Conservation (phyloP, 1,284 basidiomycete species). For the Volvariella surrecta region DNA sequence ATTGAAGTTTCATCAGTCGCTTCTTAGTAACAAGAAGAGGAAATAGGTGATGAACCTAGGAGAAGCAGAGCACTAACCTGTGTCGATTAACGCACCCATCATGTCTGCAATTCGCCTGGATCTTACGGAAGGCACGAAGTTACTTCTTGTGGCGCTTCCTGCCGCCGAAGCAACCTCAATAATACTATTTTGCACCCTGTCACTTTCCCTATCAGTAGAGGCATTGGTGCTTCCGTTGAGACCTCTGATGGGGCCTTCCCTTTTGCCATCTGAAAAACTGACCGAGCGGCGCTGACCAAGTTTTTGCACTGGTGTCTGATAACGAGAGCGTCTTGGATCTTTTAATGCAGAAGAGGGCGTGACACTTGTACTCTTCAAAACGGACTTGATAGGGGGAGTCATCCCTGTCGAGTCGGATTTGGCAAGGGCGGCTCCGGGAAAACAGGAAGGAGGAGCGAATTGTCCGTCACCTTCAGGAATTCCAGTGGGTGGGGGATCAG, state of each 20-base stretch:
- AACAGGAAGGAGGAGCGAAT: slow-evolving; percentile 4
- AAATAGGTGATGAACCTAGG: slow-evolving; percentile 1
- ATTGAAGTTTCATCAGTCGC: slow-evolving; percentile 3
- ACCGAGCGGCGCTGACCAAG: slow-evolving; percentile 65
- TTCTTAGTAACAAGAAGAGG: slow-evolving; percentile 4
- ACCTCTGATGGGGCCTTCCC: slow-evolving; percentile 75
- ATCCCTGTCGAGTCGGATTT: slow-evolving; percentile 10
- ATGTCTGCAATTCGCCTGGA: slow-evolving; percentile 75
- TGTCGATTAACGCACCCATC: slow-evolving; percentile 62
- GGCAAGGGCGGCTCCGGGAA: slow-evolving; percentile 1
- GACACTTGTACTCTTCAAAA: slow-evolving; percentile 41
- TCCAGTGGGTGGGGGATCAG: slow-evolving; percentile 9
- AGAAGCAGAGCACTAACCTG: slow-evolving; percentile 35
- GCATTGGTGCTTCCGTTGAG: slow-evolving; percentile 26
- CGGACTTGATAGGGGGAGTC: slow-evolving; percentile 43
- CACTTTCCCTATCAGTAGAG: slow-evolving; percentile 26
- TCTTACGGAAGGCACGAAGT: slow-evolving; percentile 50
- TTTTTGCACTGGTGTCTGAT: slow-evolving; percentile 43
- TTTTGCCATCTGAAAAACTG: slow-evolving; percentile 89
- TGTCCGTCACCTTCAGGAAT: too few relatives aligned
- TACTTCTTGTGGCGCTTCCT: slow-evolving; percentile 19
- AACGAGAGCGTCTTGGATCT: slow-evolving; percentile 32
- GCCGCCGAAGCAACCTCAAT: slow-evolving; percentile 19
- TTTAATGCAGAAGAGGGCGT: slow-evolving; percentile 50
- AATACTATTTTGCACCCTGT: slow-evolving; percentile 17